phyloP scores from a whole-genome alignment of 2,329 filamentous ascomycete species.

The Talaromyces sp. region DNA sequence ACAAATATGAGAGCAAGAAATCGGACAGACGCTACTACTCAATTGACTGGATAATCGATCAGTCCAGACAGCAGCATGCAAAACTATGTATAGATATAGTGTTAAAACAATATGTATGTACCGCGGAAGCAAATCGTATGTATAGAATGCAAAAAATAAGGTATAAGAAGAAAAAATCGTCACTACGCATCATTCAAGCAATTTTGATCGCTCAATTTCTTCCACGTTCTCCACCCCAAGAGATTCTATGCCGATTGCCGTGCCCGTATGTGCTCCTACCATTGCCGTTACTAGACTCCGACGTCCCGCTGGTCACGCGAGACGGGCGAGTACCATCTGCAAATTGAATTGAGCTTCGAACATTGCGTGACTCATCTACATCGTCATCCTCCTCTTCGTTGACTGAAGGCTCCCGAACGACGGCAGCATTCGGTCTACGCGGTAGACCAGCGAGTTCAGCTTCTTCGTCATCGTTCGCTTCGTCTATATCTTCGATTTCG shows the following conservation, averaged over 20 bases:
- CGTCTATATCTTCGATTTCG: slow-evolving; percentile 28
- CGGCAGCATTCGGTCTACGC: slow-evolving; percentile 12
- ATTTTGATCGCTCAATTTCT: not conserved
- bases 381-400: slow-evolving; percentile 9
- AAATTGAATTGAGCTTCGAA: slow-evolving; percentile 15
- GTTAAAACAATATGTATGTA: not conserved
- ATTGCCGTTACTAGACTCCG: slow-evolving; percentile 11
- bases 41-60: not conserved
- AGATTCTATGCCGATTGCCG: slow-evolving; percentile 14
- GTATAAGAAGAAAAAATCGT: not conserved
- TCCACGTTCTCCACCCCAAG: slow-evolving; percentile 18
- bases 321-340: slow-evolving; percentile 16
- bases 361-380: slow-evolving; percentile 18
- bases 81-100: slow-evolving; percentile 6
- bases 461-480: slow-evolving; percentile 23
- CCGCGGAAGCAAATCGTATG: slow-evolving; percentile 4
- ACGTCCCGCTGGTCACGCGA: slow-evolving; percentile 1
- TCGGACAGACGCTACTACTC: not conserved
- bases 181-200: not conserved
- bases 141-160: not conserved
- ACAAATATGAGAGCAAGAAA: not conserved
- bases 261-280: slow-evolving; percentile 12
- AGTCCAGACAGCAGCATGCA: not conserved
- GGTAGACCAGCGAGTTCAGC: slow-evolving; percentile 20
- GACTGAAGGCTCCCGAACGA: slow-evolving; percentile 12